Evolutionary conservation across 305 asterid species (phyloP).

Genomic region (Fraxinus floribunda): DNA sequence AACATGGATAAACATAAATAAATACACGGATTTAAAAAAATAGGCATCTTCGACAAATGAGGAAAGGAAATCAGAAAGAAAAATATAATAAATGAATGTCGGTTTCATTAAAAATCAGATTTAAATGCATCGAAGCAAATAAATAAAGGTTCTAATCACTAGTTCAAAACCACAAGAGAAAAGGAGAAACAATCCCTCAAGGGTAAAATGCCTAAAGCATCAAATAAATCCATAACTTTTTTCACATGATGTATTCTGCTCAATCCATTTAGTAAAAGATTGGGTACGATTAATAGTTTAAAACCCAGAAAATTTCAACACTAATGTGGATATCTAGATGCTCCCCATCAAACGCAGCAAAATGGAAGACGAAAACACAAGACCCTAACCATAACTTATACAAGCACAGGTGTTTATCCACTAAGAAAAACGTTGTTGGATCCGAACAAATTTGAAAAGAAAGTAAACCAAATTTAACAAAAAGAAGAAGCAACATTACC

Average conservation of each 20-base stretch:
- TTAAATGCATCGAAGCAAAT: neutral
- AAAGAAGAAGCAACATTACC: slow-evolving; percentile 1
- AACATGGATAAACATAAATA: neutral
- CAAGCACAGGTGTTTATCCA: neutral
- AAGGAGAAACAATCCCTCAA: neutral
- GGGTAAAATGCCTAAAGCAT: neutral
- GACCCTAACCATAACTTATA: neutral
- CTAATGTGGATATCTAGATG: neutral
- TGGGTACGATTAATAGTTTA: neutral
- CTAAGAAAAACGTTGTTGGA: neutral
- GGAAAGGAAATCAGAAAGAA: neutral
- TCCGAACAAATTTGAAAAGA: neutral
- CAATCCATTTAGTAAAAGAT: too few relatives aligned
- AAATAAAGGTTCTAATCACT: neutral
- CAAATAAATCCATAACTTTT: neutral
- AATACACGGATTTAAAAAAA: neutral
- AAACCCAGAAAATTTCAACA: neutral
- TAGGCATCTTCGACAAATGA: neutral
- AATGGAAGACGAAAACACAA: neutral
- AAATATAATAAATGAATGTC: neutral
- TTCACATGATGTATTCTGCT: neutral
- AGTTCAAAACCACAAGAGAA: neutral
- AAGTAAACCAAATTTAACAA: neutral
- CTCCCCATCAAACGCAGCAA: neutral
- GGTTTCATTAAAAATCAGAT: neutral